Percentiles rank a stretch among this genome's conserved stretches.
Evolutionary conservation across 257 asterid species (phyloP).

Genomic region (Nicotiana otophora): DNA sequence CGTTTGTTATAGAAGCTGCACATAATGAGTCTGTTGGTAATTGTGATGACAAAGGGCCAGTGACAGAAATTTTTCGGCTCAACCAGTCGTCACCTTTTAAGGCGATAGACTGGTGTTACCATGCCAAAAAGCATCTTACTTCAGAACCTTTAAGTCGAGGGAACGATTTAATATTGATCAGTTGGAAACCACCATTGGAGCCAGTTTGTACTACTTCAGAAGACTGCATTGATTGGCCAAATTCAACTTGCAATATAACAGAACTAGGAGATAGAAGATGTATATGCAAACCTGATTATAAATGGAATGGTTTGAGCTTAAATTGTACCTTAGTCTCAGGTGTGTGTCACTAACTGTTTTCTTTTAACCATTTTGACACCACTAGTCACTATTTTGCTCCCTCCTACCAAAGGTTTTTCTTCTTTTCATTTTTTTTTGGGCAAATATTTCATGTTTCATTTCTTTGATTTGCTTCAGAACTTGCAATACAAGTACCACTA

Average conservation of each 20-base stretch:
- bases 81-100: conserved; percentile 17
- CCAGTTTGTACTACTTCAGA: conserved; percentile 18
- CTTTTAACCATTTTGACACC: too few species aligned
- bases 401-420: background rate
- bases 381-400: background rate
- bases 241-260: conserved; percentile 17
- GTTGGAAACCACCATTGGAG: conserved; percentile 19
- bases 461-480: background rate
- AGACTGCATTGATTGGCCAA: conserved; percentile 24
- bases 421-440: background rate
- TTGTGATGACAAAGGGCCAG: conserved; percentile 2
- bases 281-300: conserved; percentile 14
- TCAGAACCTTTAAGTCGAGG: background rate
- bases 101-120: conserved; percentile 8
- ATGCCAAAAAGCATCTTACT: background rate
- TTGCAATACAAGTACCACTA: background rate
- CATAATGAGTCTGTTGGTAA: background rate
- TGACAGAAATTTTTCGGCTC: background rate
- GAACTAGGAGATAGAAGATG: conserved; percentile 19
- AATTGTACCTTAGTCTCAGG: conserved; percentile 24
- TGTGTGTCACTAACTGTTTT: background rate
- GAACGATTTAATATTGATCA: background rate
- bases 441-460: background rate
- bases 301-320: conserved; percentile 17
- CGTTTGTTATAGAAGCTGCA: background rate